Conservation (phyloP, 1,284 basidiomycete genomes). For the Apiotrichum porosum region DNA sequence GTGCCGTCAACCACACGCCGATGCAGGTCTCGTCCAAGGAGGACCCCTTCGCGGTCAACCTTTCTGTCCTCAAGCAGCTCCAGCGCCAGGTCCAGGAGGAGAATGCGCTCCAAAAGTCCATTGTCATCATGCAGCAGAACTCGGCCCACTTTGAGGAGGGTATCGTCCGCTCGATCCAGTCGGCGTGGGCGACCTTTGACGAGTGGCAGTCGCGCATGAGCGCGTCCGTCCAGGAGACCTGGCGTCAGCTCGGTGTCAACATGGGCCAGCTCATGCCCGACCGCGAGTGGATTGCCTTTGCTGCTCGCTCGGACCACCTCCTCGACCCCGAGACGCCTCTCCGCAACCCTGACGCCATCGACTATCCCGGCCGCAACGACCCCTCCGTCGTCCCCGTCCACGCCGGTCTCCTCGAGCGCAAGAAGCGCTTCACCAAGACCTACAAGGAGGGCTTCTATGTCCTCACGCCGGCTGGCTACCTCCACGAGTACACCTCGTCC, state of each 20-base stretch:
- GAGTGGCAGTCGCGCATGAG: slow-evolving; percentile 94
- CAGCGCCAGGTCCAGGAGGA: slow-evolving; percentile 94
- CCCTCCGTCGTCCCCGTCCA: slow-evolving; percentile 84
- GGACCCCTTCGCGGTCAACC: slow-evolving; percentile 79
- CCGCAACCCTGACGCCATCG: slow-evolving; percentile 70
- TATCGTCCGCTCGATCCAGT: slow-evolving; percentile 90
- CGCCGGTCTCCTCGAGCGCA: slow-evolving; percentile 86
- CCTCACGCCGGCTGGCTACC: slow-evolving; percentile 90
- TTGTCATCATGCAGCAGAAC: slow-evolving; percentile 98
- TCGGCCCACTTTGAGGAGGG: slow-evolving; percentile 96
- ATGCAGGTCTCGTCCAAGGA: slow-evolving; percentile 75
- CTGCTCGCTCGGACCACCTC: slow-evolving; percentile 88
- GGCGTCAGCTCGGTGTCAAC: slow-evolving; percentile 66
- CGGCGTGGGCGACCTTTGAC: slow-evolving; percentile 94
- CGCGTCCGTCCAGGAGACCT: slow-evolving; percentile 71
- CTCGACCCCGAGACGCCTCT: slow-evolving; percentile 94
- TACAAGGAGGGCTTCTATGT: slow-evolving; percentile 89
- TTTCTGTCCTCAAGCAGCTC: slow-evolving; percentile 77
- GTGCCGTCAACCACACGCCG: slow-evolving; percentile 91
- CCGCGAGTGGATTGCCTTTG: slow-evolving; percentile 94
- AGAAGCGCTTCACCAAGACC: slow-evolving; percentile 90
- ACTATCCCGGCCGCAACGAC: slow-evolving; percentile 92
- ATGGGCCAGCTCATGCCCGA: slow-evolving; percentile 86
- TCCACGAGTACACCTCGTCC: slow-evolving; percentile 82
- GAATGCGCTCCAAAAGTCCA: slow-evolving; percentile 96